Evolutionary conservation across 1,284 basidiomycete genomes (phyloP), one percentile per base, ranked within the genome.

Genomic region (Meripilus lineatus): DNA sequence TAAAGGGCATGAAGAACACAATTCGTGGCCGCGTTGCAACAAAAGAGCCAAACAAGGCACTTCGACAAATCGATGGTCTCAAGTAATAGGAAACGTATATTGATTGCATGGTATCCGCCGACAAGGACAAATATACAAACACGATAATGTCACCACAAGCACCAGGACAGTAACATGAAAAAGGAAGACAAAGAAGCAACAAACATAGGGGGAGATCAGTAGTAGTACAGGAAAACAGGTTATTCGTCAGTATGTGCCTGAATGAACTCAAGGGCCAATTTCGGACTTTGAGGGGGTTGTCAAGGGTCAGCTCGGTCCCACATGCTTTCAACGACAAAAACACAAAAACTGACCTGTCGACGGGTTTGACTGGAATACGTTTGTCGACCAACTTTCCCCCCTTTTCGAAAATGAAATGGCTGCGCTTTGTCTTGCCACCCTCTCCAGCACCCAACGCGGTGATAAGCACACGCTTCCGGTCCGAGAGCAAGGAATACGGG

Each of bases 351-450:
- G 39, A 84, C 87, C 87, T 89, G 40, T 93, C 87, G 0, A 61
- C 81, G 1, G 92, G 86, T 58, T 90, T 89, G 42, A 94, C 91
- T 1, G 89, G 87, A 5, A 89, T 70, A 57, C 81, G 81, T 66
- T 81, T 87, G 24, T 93, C 84, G 13, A 93, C 64, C 32, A 95
- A 71, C 62, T 89, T 89, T 1, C 91, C 93, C 7, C 88, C 89
- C 63, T 89, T 87, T 53, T 80, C 88, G 54, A 95, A 93, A 51
- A 95, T 78, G 64, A 94, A 94, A 63, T 94, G 91, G 50, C 87
- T 91, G 15, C 92, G 79, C 64, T 88, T 87, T 35, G 89, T 91
- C 68, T 81, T 89, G 36, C 84, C 87, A 2, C 82, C 85, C 37
- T 81, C 79, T 2, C 79, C 84, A 2, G 92, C 91, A 13, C 93